Conservation (phyloP, 2,329 filamentous ascomycete genomes). For the Fusarium verticillioides region DNA sequence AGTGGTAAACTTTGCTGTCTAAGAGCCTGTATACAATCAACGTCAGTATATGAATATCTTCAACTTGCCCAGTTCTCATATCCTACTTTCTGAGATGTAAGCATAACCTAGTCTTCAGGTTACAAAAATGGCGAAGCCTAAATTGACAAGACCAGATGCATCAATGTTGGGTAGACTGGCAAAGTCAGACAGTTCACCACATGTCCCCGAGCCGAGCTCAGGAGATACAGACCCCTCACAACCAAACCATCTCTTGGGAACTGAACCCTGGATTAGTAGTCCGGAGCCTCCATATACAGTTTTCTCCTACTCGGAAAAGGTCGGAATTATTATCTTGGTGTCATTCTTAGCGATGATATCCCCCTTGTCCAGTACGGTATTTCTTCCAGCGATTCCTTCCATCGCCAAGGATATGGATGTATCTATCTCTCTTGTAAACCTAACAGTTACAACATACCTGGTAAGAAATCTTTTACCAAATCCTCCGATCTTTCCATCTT, state of each 20-base stretch:
- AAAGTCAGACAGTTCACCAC: background rate
- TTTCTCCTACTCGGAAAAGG: background rate
- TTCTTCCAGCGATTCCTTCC: background rate
- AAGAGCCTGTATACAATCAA: background rate
- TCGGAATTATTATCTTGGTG: background rate
- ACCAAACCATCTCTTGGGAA: background rate
- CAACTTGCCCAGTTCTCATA: background rate
- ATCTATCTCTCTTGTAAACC: background rate
- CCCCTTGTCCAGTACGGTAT: background rate
- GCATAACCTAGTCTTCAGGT: too few relatives aligned
- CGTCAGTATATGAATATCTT: background rate
- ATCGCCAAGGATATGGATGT: background rate
- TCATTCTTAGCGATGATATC: background rate
- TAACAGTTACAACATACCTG: background rate
- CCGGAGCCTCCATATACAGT: background rate
- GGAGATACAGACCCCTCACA: background rate
- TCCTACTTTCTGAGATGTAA: background rate
- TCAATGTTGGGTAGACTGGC: background rate
- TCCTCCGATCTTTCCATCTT: background rate
- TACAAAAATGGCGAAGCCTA: too few relatives aligned
- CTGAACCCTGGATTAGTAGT: rapidly evolving
- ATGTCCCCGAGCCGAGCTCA: background rate
- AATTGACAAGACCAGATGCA: too few relatives aligned
- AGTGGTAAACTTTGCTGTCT: background rate
- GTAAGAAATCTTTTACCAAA: background rate